These are phyloP conservation scores for Toxoplasma gondii DNA, from an alignment of 169 alveolate species.

Conservation along the genomic window DNA sequence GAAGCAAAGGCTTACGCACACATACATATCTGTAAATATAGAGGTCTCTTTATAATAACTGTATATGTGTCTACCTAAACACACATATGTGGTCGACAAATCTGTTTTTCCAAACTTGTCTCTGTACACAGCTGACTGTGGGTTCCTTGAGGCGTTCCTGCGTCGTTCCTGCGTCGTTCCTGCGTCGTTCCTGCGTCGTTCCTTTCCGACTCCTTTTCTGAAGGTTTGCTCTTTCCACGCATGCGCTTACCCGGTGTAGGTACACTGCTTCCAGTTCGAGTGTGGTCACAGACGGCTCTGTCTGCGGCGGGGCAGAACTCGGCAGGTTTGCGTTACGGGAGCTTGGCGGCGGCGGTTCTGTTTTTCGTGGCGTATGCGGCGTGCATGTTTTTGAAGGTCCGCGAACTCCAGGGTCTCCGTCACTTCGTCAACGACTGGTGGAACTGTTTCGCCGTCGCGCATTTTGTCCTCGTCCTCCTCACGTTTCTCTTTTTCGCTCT, in stretches of 20 bases:
- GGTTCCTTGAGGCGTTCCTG: not conserved
- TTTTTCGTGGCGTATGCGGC: not conserved
- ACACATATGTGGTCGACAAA: not conserved
- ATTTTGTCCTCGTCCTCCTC: not conserved
- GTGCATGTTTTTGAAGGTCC: not conserved
- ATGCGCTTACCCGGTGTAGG: not conserved
- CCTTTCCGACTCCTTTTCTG: no score
- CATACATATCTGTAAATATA: no score
- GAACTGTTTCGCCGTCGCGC: not conserved
- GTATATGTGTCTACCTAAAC: not conserved
- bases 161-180: not conserved
- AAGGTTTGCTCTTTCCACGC: no score
- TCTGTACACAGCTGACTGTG: not conserved
- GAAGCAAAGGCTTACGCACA: no score
- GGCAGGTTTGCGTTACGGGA: not conserved
- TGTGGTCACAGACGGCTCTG: not conserved
- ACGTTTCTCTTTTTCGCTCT: conserved; percentile 1
- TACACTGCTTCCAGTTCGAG: not conserved
- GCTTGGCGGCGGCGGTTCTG: not conserved
- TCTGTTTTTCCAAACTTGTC: not conserved
- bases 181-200: no score
- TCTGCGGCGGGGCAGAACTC: not conserved
- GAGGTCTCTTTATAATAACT: not conserved
- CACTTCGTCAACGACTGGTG: not conserved
- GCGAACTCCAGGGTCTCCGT: not conserved